A percentile compares a stretch with the other conserved stretches of the same genome.
These are phyloP conservation scores for Schoenoplectus triqueter DNA, from an alignment of 202 grass and related monocot genomes.

Conservation along the genomic window DNA sequence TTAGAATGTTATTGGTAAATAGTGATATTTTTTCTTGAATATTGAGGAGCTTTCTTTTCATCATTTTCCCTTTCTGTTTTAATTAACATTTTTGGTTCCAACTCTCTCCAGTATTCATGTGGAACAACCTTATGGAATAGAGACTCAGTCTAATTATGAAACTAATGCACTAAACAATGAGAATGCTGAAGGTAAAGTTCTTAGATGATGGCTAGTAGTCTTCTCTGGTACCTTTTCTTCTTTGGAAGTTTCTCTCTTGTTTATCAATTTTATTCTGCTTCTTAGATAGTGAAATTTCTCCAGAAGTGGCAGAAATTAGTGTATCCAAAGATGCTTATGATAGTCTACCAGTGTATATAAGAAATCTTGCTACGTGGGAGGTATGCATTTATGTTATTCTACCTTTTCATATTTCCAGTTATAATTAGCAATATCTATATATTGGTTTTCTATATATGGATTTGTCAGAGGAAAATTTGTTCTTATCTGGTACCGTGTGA, in stretches of 20 bases:
- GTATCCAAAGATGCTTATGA: constrained; percentile 62
- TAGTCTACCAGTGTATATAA: constrained; percentile 74
- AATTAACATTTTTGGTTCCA: constrained; percentile 1
- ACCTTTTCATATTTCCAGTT: neutral
- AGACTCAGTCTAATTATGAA: constrained; percentile 22
- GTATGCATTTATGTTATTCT: constrained; percentile 47
- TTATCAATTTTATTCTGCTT: constrained; percentile 17
- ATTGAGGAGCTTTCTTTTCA: neutral
- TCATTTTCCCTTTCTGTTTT: constrained; percentile 6
- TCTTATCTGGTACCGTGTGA: constrained; percentile 4
- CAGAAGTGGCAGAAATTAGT: constrained; percentile 47
- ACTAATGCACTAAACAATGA: constrained; percentile 7
- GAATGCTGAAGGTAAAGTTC: constrained; percentile 38
- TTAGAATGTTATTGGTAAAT: neutral
- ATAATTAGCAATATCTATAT: neutral
- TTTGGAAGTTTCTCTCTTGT: neutral
- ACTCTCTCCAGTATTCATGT: constrained; percentile 48
- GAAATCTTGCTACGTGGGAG: constrained; percentile 74
- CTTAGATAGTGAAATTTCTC: constrained; percentile 40
- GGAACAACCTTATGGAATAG: constrained; percentile 20
- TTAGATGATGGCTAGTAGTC: neutral
- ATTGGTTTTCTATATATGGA: neutral
- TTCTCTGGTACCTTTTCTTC: constrained; percentile 8
- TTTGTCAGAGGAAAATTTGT: neutral
- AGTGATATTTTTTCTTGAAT: neutral